Evolutionary conservation across 75 land plant species (phyloP).

Genomic region (Gnetum montanum): DNA sequence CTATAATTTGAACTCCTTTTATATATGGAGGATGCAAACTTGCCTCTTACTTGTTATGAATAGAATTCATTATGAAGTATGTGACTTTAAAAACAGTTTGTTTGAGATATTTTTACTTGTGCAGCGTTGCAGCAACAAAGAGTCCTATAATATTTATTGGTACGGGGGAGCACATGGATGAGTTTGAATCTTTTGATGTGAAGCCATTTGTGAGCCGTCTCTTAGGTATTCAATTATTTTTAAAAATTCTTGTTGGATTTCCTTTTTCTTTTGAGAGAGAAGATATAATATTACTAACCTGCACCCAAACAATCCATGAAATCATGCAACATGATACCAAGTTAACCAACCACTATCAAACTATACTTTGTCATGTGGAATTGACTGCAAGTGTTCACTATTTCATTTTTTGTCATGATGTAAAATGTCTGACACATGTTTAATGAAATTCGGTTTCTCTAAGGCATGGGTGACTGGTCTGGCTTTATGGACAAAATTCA

Average conservation of each 20-base stretch:
- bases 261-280: neutral
- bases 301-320: no score
- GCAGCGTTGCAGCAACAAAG: conserved; percentile 98
- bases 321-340: no score
- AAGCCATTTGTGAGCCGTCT: conserved; percentile 98
- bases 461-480: conserved; percentile 99
- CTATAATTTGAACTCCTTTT: no score
- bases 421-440: neutral
- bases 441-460: neutral
- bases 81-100: no score
- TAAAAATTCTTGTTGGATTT: neutral
- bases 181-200: conserved; percentile 97
- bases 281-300: no score
- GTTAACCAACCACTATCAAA: neutral
- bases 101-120: conserved; percentile 13
- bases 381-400: neutral
- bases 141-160: conserved; percentile 98
- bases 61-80: no score
- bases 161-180: conserved; percentile 98
- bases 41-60: no score
- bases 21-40: no score
- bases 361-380: neutral
- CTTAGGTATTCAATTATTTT: conserved; percentile 40
- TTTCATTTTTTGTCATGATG: neutral
- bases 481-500: conserved; percentile 99